phyloP scores from a whole-genome alignment of 371 early-diverging fungal genomes.

The Rhizopus delemar region DNA sequence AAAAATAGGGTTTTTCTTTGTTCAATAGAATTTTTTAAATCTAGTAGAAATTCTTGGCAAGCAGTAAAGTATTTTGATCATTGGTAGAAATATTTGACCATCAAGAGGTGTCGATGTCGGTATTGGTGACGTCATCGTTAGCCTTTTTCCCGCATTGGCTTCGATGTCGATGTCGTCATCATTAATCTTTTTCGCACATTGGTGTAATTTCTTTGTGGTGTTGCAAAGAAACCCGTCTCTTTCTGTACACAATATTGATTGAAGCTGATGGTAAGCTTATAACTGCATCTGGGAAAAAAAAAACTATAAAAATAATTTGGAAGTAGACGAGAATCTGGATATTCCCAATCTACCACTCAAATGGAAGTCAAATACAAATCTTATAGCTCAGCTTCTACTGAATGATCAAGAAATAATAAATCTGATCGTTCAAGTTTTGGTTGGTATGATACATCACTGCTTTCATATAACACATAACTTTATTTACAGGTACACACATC shows the following conservation, averaged over 20 bases:
- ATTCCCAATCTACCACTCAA: slow-evolving; percentile 8
- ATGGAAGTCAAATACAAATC: slow-evolving; percentile 15
- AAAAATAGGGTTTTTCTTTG: too few species aligned
- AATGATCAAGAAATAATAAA: slow-evolving; percentile 21
- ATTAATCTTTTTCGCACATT: too few species aligned
- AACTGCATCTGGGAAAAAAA: slow-evolving; percentile 2
- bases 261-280: slow-evolving; percentile 11
- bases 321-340: slow-evolving; percentile 12
- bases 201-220: too few species aligned
- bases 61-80: too few species aligned
- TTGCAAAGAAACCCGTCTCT: too few species aligned
- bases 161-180: too few species aligned
- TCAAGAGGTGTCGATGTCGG: too few species aligned
- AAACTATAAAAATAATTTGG: slow-evolving; percentile 6
- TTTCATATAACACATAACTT: slow-evolving; percentile 10
- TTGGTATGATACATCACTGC: slow-evolving; percentile 14
- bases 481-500: slow-evolving; percentile 15
- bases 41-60: too few species aligned
- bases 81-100: too few species aligned
- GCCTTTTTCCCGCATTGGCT: too few species aligned
- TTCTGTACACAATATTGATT: slow-evolving; percentile 10
- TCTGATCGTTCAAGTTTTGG: slow-evolving; percentile 12
- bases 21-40: too few species aligned
- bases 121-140: too few species aligned
- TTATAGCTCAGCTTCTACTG: slow-evolving; percentile 18